Evolutionary conservation across 225 moss, liverwort and hornwort genomes (phyloP).

Genomic region (Rhytidiadelphus loreus): DNA sequence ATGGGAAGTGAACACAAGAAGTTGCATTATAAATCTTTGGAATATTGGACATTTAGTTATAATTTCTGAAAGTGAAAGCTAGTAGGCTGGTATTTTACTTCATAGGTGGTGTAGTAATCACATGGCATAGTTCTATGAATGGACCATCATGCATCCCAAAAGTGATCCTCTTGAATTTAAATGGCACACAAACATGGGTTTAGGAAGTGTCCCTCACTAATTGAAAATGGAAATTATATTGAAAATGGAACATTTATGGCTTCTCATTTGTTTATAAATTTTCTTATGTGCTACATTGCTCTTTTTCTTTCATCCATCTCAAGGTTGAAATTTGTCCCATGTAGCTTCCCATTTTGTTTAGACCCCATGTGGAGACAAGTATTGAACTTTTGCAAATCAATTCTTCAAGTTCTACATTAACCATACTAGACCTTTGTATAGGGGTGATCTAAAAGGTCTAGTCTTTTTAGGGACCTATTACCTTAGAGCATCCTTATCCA

Average conservation of each 20-base stretch:
- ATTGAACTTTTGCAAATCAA: no score
- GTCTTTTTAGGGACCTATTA: neutral
- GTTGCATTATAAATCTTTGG: neutral
- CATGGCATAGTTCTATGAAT: neutral
- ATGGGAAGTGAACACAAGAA: neutral
- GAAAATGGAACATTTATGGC: neutral
- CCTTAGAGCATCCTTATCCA: neutral
- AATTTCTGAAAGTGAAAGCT: neutral
- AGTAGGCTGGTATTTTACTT: neutral
- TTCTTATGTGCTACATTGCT: neutral
- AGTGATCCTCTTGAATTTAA: neutral
- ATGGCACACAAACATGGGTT: neutral
- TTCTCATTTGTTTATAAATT: neutral
- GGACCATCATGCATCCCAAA: neutral
- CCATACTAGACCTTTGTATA: no score
- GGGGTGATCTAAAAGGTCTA: accelerated
- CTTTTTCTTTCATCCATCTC: neutral
- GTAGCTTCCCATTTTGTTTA: neutral
- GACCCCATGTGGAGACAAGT: neutral
- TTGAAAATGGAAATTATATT: neutral
- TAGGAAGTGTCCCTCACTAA: neutral
- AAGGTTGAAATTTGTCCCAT: accelerated
- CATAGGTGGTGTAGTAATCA: neutral
- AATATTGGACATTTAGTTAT: neutral
- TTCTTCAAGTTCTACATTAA: no score